A percentile compares a stretch with the other conserved stretches of the same genome.
Evolutionary conservation across 441 rosid genomes (phyloP).

Genomic region (Manihot esculenta): DNA sequence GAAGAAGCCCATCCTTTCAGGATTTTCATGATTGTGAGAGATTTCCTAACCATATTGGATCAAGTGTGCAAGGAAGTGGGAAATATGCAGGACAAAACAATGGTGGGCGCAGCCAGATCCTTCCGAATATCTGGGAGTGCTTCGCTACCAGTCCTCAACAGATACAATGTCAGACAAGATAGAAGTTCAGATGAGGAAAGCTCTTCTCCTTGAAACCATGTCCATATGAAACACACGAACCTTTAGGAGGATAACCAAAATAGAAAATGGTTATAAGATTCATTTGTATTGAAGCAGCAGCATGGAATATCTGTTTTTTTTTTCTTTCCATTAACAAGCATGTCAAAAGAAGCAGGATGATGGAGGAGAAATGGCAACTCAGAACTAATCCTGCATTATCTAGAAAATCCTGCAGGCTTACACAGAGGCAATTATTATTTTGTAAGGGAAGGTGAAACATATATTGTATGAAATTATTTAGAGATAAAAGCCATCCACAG

Average conservation of each 20-base stretch:
- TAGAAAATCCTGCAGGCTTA: slow-evolving; percentile 19
- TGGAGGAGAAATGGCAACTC: slow-evolving; percentile 6
- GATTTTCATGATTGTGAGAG: slow-evolving; percentile 91
- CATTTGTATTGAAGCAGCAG: slow-evolving; percentile 23
- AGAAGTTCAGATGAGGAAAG: slow-evolving; percentile 83
- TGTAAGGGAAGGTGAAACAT: slow-evolving; percentile 14
- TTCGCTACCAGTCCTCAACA: slow-evolving; percentile 75
- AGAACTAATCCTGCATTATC: slow-evolving; percentile 6
- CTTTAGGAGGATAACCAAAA: neutral
- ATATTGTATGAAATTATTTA: slow-evolving; percentile 23
- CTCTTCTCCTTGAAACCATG: slow-evolving; percentile 58
- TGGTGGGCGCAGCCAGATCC: slow-evolving; percentile 79
- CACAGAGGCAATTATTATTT: slow-evolving; percentile 15
- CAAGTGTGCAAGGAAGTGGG: slow-evolving; percentile 97
- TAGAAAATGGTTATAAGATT: neutral
- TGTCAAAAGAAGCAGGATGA: slow-evolving; percentile 17
- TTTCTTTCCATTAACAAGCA: slow-evolving; percentile 9
- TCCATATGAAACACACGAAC: slow-evolving; percentile 21
- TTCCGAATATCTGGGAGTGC: slow-evolving; percentile 77
- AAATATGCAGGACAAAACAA: slow-evolving; percentile 69
- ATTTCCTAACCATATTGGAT: slow-evolving; percentile 74
- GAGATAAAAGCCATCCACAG: slow-evolving; percentile 10
- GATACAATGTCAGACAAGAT: slow-evolving; percentile 65
- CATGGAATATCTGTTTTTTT: slow-evolving; percentile 3
- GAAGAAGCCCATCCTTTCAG: slow-evolving; percentile 97